A percentile compares a stretch with the other conserved stretches of the same genome.
These are phyloP conservation scores for Miscanthus lutarioriparius DNA, from an alignment of 176 grass and related monocot species.

Conservation along the genomic window DNA sequence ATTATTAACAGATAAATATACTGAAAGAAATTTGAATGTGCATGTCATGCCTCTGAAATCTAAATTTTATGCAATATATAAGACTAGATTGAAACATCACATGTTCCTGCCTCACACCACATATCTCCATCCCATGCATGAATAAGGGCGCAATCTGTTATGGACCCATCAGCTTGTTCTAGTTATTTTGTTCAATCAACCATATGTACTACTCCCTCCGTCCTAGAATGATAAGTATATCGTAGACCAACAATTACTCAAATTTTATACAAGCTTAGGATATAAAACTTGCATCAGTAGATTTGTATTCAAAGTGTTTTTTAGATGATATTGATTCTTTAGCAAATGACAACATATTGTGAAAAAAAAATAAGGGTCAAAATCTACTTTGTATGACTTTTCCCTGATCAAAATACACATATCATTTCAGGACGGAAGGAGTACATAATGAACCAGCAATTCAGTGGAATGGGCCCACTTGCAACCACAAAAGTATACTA, in stretches of 20 bases:
- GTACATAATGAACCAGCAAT: neutral
- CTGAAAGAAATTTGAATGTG: neutral
- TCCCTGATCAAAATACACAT: no score
- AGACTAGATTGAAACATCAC: neutral
- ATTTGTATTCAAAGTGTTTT: neutral
- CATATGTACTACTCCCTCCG: neutral
- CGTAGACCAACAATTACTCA: neutral
- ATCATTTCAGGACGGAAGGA: neutral
- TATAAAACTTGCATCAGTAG: neutral
- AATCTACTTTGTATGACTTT: no score
- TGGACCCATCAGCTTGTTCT: neutral
- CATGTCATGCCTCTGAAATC: constrained; percentile 17
- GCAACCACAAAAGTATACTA: neutral
- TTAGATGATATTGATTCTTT: neutral
- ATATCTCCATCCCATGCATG: neutral
- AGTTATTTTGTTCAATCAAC: neutral
- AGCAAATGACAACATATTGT: neutral
- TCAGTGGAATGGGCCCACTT: neutral
- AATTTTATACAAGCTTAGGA: neutral
- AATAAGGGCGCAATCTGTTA: neutral
- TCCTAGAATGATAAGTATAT: neutral
- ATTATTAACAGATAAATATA: constrained; percentile 13
- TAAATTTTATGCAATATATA: neutral
- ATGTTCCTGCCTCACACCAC: neutral
- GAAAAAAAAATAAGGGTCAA: no score